Conservation (phyloP, 1,139 yeast species). For the Torulaspora pretoriensis region DNA sequence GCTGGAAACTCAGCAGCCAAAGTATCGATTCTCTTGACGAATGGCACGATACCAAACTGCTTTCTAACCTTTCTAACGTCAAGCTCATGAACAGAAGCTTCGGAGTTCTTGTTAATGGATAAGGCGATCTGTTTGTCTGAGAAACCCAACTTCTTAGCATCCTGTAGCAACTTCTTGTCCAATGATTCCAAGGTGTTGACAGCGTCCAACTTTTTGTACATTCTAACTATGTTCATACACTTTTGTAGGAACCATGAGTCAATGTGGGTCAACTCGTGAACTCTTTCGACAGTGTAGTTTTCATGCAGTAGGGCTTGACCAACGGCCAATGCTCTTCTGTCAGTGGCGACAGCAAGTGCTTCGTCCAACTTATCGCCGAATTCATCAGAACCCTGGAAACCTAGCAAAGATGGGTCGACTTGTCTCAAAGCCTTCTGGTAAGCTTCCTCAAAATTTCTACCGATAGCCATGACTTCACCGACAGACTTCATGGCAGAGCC, state of each 20-base stretch:
- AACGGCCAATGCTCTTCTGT: slow-evolving; percentile 96
- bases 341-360: slow-evolving; percentile 85
- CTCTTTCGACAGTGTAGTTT: slow-evolving; percentile 83
- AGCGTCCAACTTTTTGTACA: slow-evolving; percentile 73
- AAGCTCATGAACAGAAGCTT: slow-evolving; percentile 46
- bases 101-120: slow-evolving; percentile 51
- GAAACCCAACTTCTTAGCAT: slow-evolving; percentile 92
- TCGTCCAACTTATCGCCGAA: slow-evolving; percentile 67
- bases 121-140: slow-evolving; percentile 89
- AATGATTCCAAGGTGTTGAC: slow-evolving; percentile 55
- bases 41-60: slow-evolving; percentile 75
- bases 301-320: slow-evolving; percentile 93
- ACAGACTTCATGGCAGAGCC: slow-evolving; percentile 98
- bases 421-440: slow-evolving; percentile 97
- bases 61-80: slow-evolving; percentile 80
- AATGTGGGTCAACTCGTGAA: slow-evolving; percentile 84
- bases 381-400: slow-evolving; percentile 81
- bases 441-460: slow-evolving; percentile 95
- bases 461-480: slow-evolving; percentile 99
- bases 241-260: slow-evolving; percentile 96
- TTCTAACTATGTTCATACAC: slow-evolving; percentile 81
- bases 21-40: slow-evolving; percentile 94
- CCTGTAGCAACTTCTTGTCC: slow-evolving; percentile 62
- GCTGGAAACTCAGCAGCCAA: slow-evolving; percentile 99
- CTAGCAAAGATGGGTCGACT: slow-evolving; percentile 85